Evolutionary conservation across 371 early-diverging fungal species (phyloP).

Genomic region (Syncephalastrum racemosum): DNA sequence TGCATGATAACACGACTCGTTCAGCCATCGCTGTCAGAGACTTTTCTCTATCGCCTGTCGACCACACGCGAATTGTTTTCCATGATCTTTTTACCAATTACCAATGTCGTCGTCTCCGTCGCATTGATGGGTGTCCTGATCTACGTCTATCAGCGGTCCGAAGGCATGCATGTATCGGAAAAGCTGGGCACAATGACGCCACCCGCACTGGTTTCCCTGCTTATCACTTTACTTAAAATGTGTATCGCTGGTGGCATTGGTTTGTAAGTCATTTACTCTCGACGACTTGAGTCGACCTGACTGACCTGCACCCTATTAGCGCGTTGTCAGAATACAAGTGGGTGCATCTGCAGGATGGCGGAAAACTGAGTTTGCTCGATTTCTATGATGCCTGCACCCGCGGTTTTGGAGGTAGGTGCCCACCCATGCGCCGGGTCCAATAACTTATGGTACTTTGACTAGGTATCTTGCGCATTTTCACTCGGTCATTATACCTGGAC

Average conservation of each 20-base stretch:
- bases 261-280: constrained; percentile 14
- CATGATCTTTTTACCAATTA: constrained; percentile 5
- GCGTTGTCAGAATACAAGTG: constrained; percentile 34
- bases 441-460: background rate
- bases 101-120: constrained; percentile 7
- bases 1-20: too few species aligned
- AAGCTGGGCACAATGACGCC: constrained; percentile 16
- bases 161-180: background rate
- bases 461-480: constrained; percentile 3
- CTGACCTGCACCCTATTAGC: constrained; percentile 5
- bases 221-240: constrained; percentile 16
- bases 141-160: constrained; percentile 8
- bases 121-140: constrained; percentile 16
- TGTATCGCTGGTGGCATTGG: constrained; percentile 28
- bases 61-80: background rate
- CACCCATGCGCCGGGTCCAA: background rate
- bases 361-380: constrained; percentile 20
- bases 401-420: constrained; percentile 23
- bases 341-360: constrained; percentile 24
- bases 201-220: constrained; percentile 21
- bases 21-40: too few species aligned
- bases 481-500: constrained; percentile 1
- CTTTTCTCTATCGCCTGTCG: too few species aligned
- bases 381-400: constrained; percentile 31
- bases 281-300: background rate